Base-by-base conservation (phyloP, 768 basidiomycete genomes). In the Trichaptum fuscoviolaceum region DNA sequence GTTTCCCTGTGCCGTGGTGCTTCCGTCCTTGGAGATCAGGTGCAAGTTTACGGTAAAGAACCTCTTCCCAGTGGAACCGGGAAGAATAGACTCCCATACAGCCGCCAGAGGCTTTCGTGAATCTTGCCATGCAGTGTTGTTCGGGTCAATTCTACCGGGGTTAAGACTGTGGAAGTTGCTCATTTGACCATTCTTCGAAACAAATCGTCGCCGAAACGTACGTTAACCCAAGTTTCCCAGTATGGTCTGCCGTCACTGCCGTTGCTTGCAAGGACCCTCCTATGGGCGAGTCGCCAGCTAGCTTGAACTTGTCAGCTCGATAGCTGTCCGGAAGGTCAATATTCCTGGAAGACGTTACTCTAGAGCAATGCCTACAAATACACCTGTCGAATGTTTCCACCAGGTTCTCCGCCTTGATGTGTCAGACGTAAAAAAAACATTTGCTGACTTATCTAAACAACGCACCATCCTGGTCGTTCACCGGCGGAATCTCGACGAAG, bases 41-140 rank as follows among this genome's bases (percentile, higher is more conserved):
- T 89, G 87, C 8, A 87, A 75, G 73, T 88, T 87, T 67, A 89
- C 77, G 8, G 86, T 86, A 73, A 82, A 87, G 67, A 87, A 79
- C 15, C 79, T 77, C 8, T 75, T 67, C 6, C 84, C 84, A 18
- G 73, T 69, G 1, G 74, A 64, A 20, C 6, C 59, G 10, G 25
- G 64, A 63, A 60, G 64, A 34, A 70, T 65, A 5, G 84, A 84
- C 65, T 79, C 73, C 85, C 86, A 89, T 30, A 81, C 79, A 0
- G 86, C 86, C 5, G 83, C 85, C 10, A 89, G 77, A 0, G 87
- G 86, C 72, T 89, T 88, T 61, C 87, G 81, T 5, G 85, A 83
- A 25, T 80, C 75, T 20, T 76, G 76, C 87, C 87, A 89, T 1
- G 84, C 85, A 12, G 73, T 61, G 69, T 84, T 85, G 27, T 75